Conservation (phyloP, 176 grass and related monocot species). For the Carex kokanica region DNA sequence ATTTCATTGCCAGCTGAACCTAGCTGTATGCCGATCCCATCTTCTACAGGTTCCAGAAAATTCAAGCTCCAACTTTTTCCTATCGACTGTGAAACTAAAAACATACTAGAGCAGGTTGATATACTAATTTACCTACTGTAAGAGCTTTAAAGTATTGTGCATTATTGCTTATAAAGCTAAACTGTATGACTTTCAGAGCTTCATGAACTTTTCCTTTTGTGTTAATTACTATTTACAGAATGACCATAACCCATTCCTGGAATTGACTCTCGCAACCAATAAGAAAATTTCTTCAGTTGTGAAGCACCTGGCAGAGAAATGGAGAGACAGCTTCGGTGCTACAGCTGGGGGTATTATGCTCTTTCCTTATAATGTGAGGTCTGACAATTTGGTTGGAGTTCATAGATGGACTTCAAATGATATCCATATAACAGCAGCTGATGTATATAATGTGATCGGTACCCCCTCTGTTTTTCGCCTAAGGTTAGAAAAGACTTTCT, state of each 20-base stretch:
- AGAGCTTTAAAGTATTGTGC: background rate
- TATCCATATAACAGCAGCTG: constrained; percentile 55
- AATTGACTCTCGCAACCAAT: constrained; percentile 70
- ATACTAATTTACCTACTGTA: background rate
- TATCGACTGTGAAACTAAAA: constrained; percentile 55
- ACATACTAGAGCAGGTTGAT: constrained; percentile 66
- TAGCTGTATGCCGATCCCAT: constrained; percentile 27
- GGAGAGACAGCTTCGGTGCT: constrained; percentile 47
- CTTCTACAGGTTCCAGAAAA: constrained; percentile 45
- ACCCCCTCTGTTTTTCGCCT: constrained; percentile 69
- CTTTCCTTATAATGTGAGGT: constrained; percentile 55
- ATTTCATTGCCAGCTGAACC: constrained; percentile 25
- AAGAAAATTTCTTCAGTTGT: constrained; percentile 98
- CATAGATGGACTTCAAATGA: constrained; percentile 75
- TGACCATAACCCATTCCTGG: constrained; percentile 76
- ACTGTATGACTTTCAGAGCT: background rate
- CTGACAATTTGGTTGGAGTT: constrained; percentile 37
- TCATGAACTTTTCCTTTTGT: background rate
- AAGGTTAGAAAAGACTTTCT: constrained; percentile 41
- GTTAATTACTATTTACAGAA: constrained; percentile 46
- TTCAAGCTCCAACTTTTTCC: constrained; percentile 91
- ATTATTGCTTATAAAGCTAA: background rate
- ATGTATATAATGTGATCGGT: constrained; percentile 70
- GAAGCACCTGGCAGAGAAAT: constrained; percentile 86
- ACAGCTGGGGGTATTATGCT: constrained; percentile 60